Conservation (phyloP, 345 rosid species). For the Euclidium syriacum region DNA sequence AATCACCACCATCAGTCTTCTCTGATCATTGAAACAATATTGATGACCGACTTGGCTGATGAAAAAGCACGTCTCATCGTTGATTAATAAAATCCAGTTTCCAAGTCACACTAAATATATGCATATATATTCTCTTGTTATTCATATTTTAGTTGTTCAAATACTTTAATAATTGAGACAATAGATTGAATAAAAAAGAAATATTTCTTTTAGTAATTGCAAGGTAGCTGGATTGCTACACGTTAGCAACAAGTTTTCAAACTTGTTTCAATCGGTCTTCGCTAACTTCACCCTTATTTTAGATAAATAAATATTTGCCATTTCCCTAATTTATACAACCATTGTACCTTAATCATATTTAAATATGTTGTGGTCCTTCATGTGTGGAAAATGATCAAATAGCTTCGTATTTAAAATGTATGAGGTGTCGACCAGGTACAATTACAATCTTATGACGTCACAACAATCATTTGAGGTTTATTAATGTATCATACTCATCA, state of each 20-base stretch:
- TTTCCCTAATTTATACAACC: background rate
- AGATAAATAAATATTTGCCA: background rate
- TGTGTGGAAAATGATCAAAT: background rate
- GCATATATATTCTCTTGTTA: no score
- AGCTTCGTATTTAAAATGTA: background rate
- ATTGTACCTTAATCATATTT: background rate
- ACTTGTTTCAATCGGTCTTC: background rate
- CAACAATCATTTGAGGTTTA: constrained; percentile 6
- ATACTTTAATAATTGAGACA: constrained; percentile 10
- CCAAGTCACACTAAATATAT: no score
- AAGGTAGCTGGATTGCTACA: constrained; percentile 1
- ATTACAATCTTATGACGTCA: background rate
- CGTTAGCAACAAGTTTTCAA: constrained; percentile 9
- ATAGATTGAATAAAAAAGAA: background rate
- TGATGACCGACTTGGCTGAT: no score
- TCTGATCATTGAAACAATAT: no score
- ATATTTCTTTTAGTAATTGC: background rate
- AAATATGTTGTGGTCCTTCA: constrained; percentile 14
- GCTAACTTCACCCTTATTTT: background rate
- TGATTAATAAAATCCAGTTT: no score
- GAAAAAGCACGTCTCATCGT: no score
- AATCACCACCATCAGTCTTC: no score
- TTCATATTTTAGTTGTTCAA: background rate
- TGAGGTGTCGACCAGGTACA: constrained; percentile 14
- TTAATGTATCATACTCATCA: background rate